A percentile compares a stretch with the other conserved stretches of the same genome.
phyloP scores from a whole-genome alignment of 495 filamentous ascomycete genomes.

The Tuber brumale region DNA sequence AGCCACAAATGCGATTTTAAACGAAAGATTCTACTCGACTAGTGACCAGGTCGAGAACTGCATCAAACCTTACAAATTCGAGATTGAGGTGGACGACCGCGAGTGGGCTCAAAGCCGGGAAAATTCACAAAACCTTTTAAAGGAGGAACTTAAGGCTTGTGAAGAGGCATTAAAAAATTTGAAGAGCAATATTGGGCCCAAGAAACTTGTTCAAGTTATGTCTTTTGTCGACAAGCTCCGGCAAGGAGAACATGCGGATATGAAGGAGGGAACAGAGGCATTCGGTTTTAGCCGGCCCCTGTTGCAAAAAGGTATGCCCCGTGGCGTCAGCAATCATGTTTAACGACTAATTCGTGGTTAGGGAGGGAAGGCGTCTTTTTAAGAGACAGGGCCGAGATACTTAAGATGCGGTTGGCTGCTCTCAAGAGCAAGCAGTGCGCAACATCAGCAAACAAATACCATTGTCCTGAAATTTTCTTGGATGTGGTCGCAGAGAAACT shows the following conservation, averaged over 20 bases:
- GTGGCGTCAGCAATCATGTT: conserved; percentile 3
- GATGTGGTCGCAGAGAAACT: conserved; percentile 95
- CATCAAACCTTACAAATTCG: conserved; percentile 97
- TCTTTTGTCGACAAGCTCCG: conserved; percentile 80
- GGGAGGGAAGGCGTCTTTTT: conserved; percentile 90
- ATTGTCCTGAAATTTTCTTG: conserved; percentile 94
- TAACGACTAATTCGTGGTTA: conserved; percentile 43
- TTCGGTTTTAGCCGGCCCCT: conserved; percentile 85
- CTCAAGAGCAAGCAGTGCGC: conserved; percentile 83
- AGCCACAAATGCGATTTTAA: conserved; percentile 77
- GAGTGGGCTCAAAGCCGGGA: conserved; percentile 84
- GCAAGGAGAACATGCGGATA: conserved; percentile 74
- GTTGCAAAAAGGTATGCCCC: conserved; percentile 62
- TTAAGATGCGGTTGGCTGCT: conserved; percentile 81
- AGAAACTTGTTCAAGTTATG: conserved; percentile 85
- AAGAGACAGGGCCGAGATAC: conserved; percentile 75
- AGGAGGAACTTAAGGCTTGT: conserved; percentile 74
- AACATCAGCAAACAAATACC: conserved; percentile 77
- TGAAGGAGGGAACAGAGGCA: conserved; percentile 72
- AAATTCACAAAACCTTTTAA: conserved; percentile 67
- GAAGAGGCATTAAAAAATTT: conserved; percentile 69
- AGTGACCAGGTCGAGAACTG: conserved; percentile 99
- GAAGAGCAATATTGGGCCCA: conserved; percentile 64
- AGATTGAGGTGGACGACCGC: conserved; percentile 83
- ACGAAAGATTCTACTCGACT: conserved; percentile 91